These are phyloP conservation scores for Coniella vitis DNA, from an alignment of 2,329 filamentous ascomycete genomes.

Conservation along the genomic window DNA sequence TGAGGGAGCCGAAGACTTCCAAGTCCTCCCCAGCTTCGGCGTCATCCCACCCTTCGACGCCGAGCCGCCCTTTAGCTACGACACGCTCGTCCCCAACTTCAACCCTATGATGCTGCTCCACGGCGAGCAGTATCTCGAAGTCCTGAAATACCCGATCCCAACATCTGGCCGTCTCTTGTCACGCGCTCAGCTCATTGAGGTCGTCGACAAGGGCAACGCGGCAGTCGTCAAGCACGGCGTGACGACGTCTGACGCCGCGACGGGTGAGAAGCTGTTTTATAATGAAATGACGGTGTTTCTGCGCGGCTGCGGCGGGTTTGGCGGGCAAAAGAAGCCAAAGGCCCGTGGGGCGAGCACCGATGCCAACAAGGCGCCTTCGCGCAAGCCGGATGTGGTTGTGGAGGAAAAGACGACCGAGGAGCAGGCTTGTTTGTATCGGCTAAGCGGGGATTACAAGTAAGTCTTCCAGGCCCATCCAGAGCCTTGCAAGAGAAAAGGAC, in stretches of 20 bases:
- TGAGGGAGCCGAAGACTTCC: slow-evolving; percentile 87
- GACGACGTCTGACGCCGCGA: slow-evolving; percentile 77
- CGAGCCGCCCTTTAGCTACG: slow-evolving; percentile 69
- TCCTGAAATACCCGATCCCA: slow-evolving; percentile 86
- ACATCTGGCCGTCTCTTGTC: slow-evolving; percentile 72
- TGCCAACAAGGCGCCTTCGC: slow-evolving; percentile 68
- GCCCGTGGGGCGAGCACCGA: slow-evolving; percentile 78
- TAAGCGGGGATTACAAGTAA: slow-evolving; percentile 87
- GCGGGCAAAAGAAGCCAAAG: slow-evolving; percentile 67
- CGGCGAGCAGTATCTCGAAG: slow-evolving; percentile 96
- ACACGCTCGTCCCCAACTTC: slow-evolving; percentile 89
- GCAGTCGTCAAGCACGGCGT: slow-evolving; percentile 75
- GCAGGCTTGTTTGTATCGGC: slow-evolving; percentile 86
- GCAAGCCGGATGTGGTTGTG: slow-evolving; percentile 71
- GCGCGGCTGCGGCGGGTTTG: slow-evolving; percentile 84
- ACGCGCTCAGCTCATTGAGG: slow-evolving; percentile 77
- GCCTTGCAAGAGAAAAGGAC: background rate
- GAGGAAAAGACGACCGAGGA: slow-evolving; percentile 84
- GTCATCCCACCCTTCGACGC: slow-evolving; percentile 93
- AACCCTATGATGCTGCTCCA: slow-evolving; percentile 98
- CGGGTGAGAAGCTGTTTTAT: slow-evolving; percentile 89
- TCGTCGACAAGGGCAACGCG: slow-evolving; percentile 90
- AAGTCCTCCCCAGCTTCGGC: slow-evolving; percentile 89
- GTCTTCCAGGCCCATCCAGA: slow-evolving; percentile 17
- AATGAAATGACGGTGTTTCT: slow-evolving; percentile 94